Evolutionary conservation across 2,329 filamentous ascomycete species (phyloP), one percentile per base, ranked within the genome.

Genomic region (Trichoderma oligosporum): DNA sequence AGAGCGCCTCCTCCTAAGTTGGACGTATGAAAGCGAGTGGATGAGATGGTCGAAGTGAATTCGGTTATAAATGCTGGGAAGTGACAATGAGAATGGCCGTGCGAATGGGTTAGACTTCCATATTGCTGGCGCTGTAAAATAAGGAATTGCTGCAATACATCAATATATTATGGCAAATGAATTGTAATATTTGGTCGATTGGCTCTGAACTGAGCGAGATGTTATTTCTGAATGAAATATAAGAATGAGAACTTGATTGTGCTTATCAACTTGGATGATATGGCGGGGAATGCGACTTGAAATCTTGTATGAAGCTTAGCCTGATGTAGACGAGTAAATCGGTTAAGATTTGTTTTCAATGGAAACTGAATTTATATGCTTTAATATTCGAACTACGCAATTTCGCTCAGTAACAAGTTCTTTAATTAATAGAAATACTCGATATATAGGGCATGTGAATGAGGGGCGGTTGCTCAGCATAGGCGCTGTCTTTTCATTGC

Each of bases 1-100:
- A 76, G 65, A 66, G 69, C 60, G 70, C 74, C 59, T 70, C 74
- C 11, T 68, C 71, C 53, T 73, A 71, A 67, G 61, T 56, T 53
- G 58, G 56, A 42, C 39, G 57, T 48, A 42, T 42, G 41, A 16
- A 20, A 14, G 25, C 33, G 46, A 48, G 35, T 27, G 35, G 38
- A 60, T 33, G 57, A 31, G 53, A 25, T 5, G 39, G 35, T 9
- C 22, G 46, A 33, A 33, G 29, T 52, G 24, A 16, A 25, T 46
- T n/a, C 7, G 35, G 24, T 35, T 24, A 57, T 45, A 59, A n/a
- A 38, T 18, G 61, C 55, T 56, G 61, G 38, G 59, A 65, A 52
- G 61, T 59, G 62, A 62, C 48, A 41, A 52, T 42, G 61, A 59
- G 62, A 54, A 60, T 54, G 61, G 61, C 59, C 47, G 57, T 63